Percentiles rank a stretch among this genome's conserved stretches.
phyloP scores from a whole-genome alignment of 163 green algal species.

The Prototheca cutis region DNA sequence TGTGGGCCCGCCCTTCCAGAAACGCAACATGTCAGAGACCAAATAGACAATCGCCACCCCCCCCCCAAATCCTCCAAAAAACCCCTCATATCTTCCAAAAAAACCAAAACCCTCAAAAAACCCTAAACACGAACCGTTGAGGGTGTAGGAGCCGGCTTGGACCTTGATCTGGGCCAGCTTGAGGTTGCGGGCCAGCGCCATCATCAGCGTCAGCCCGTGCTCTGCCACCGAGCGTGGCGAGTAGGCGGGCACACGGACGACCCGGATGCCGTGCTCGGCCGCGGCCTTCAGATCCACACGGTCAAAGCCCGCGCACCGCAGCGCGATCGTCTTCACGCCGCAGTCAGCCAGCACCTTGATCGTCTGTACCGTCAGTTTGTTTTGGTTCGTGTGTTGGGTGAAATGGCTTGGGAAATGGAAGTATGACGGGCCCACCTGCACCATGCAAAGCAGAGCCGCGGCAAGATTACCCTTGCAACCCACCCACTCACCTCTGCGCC shows the following conservation, averaged over 20 bases:
- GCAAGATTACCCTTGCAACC: background rate
- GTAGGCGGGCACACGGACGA: constrained; percentile 61
- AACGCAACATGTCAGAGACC: too few relatives aligned
- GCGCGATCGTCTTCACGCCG: constrained; percentile 54
- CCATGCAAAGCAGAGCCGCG: constrained; percentile 3
- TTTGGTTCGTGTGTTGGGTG: too few relatives aligned
- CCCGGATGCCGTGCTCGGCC: constrained; percentile 20
- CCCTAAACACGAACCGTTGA: constrained; percentile 18
- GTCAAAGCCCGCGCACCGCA: constrained; percentile 70
- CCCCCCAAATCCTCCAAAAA: too few relatives aligned
- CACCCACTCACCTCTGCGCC: constrained; percentile 13
- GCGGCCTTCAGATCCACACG: constrained; percentile 52
- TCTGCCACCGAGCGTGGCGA: constrained; percentile 60
- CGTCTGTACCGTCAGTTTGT: too few relatives aligned
- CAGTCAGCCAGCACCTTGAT: constrained; percentile 38
- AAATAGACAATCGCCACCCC: too few relatives aligned
- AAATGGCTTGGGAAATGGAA: too few relatives aligned
- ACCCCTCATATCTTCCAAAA: too few relatives aligned
- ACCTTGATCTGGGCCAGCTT: constrained; percentile 3
- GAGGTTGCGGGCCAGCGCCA: constrained; percentile 27
- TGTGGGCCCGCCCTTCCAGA: too few relatives aligned
- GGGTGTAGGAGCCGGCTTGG: constrained; percentile 28
- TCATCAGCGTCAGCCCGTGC: constrained; percentile 54
- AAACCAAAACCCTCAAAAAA: too few relatives aligned
- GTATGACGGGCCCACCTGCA: too few relatives aligned